These are phyloP conservation scores for Linaria vulgaris DNA, from an alignment of 257 asterid species.

Conservation along the genomic window DNA sequence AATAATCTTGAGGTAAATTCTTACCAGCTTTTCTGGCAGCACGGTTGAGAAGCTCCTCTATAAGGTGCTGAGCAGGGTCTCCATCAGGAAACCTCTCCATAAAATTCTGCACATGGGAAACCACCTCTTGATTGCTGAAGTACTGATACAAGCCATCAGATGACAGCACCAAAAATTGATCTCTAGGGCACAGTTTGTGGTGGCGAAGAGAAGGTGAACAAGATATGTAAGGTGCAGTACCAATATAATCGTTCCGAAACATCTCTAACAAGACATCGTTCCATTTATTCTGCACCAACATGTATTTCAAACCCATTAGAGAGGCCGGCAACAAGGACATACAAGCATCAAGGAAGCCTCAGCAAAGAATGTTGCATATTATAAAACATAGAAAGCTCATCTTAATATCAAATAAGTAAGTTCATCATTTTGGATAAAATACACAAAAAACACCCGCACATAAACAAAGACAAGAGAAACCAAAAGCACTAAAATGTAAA, in stretches of 20 bases:
- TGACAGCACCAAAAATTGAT: conserved; percentile 92
- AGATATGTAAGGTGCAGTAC: conserved; percentile 83
- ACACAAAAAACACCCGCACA: background rate
- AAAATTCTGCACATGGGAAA: conserved; percentile 76
- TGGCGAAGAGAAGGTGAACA: conserved; percentile 87
- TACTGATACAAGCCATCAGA: conserved; percentile 98
- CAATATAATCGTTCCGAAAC: conserved; percentile 95
- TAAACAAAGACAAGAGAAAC: conserved; percentile 7
- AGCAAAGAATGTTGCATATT: background rate
- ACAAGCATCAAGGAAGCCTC: conserved; percentile 19
- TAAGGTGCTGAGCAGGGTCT: conserved; percentile 95
- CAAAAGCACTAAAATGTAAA: background rate
- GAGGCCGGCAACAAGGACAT: conserved; percentile 28
- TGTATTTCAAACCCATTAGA: conserved; percentile 32
- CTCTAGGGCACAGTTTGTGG: conserved; percentile 83
- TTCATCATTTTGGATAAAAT: conserved; percentile 5
- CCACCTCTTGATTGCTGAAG: conserved; percentile 92
- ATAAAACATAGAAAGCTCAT: background rate
- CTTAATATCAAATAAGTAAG: conserved; percentile 1
- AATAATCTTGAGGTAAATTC: conserved; percentile 13
- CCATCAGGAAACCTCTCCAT: conserved; percentile 97
- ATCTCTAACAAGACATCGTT: conserved; percentile 80
- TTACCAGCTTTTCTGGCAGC: conserved; percentile 99
- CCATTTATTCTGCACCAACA: conserved; percentile 75
- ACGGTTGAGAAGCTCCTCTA: conserved; percentile 89